A percentile compares a stretch with the other conserved stretches of the same genome.
Conservation (phyloP, 371 early-diverging fungal species). For the Mortierella sp. region DNA sequence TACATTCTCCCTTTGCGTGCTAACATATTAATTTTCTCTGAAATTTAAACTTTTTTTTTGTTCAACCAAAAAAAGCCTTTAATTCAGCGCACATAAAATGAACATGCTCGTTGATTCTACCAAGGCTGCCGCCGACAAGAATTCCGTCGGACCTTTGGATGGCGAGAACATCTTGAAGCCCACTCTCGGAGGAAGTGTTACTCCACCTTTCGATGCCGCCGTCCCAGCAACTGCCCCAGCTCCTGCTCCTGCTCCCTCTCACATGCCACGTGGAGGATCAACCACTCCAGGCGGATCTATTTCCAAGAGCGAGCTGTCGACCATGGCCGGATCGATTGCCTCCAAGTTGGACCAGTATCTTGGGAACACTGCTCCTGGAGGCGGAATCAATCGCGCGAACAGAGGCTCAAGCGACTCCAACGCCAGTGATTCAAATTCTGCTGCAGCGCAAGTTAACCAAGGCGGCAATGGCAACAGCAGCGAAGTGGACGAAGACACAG, state of each 20-base stretch:
- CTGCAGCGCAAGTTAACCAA: background rate
- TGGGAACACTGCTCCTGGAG: slow-evolving; percentile 13
- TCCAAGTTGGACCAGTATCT: slow-evolving; percentile 54
- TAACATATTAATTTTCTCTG: slow-evolving; percentile 8
- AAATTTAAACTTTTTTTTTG: slow-evolving; percentile 2
- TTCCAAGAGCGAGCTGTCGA: slow-evolving; percentile 50
- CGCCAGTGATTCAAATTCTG: slow-evolving; percentile 7
- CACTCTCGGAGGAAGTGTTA: background rate
- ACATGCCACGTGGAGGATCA: slow-evolving; percentile 29
- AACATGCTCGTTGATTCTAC: slow-evolving; percentile 9
- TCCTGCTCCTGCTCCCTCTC: slow-evolving; percentile 4
- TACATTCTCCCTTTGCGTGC: background rate
- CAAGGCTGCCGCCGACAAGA: background rate
- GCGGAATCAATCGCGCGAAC: slow-evolving; percentile 16
- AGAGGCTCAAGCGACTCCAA: slow-evolving; percentile 35
- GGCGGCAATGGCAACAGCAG: slow-evolving; percentile 23
- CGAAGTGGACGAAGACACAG: slow-evolving; percentile 37
- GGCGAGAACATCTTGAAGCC: background rate
- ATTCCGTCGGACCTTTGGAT: slow-evolving; percentile 18
- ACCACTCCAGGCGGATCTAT: slow-evolving; percentile 49
- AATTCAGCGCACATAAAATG: slow-evolving; percentile 10
- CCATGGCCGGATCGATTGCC: slow-evolving; percentile 51
- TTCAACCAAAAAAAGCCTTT: background rate
- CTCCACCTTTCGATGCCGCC: slow-evolving; percentile 12
- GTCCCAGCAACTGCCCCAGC: background rate